phyloP scores from a whole-genome alignment of 1,284 basidiomycete species.

The Stygiomarasmius scandens region DNA sequence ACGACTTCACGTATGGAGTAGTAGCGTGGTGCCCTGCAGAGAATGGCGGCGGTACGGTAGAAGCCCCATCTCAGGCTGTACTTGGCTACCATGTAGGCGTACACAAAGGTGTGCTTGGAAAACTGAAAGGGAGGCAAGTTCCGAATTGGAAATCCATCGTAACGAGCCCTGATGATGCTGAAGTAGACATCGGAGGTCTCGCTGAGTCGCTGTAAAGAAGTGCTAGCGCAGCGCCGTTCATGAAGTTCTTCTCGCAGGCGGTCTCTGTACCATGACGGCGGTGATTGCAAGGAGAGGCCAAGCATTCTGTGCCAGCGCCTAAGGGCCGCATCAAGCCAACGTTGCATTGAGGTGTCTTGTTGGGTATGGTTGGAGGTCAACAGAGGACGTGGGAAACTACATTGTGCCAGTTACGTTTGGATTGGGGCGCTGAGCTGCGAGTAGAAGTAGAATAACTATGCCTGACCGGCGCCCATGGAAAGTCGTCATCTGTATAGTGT shows the following conservation, averaged over 20 bases:
- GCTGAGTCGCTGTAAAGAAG: slow-evolving; percentile 3
- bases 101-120: slow-evolving; percentile 1
- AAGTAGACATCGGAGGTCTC: slow-evolving; percentile 8
- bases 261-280: slow-evolving; percentile 9
- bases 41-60: slow-evolving; percentile 5
- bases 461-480: no score
- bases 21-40: slow-evolving; percentile 4
- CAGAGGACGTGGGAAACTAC: no score
- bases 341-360: slow-evolving; percentile 1
- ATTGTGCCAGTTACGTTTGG: no score
- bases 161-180: slow-evolving; percentile 1
- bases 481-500: no score
- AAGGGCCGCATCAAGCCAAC: not conserved
- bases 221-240: slow-evolving; percentile 1
- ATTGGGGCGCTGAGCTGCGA: no score
- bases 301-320: slow-evolving; percentile 3
- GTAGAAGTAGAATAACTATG: no score
- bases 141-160: slow-evolving; percentile 4
- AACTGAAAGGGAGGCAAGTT: slow-evolving; percentile 2
- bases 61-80: slow-evolving; percentile 7
- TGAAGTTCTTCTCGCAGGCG: slow-evolving; percentile 8
- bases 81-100: slow-evolving; percentile 5
- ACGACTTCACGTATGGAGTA: not conserved
- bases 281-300: slow-evolving; percentile 2
- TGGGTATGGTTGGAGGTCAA: no score